Conservation (phyloP, 164 flowering plant genomes). For the Dillenia suffruticosa region DNA sequence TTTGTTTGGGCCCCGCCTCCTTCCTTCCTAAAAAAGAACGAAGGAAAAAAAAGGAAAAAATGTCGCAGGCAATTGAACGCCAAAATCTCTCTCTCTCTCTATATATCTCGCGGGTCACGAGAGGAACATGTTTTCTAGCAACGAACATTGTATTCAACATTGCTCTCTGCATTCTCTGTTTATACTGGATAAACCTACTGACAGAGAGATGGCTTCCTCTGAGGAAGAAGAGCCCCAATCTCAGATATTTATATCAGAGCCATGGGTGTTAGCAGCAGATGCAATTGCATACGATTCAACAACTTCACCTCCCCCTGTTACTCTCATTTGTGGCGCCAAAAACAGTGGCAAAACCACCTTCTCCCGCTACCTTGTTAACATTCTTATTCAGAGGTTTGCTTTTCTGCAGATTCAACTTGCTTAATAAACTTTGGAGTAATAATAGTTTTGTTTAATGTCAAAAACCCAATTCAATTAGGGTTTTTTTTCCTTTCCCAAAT, state of each 20-base stretch:
- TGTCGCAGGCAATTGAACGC: no score
- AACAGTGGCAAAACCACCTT: slow-evolving; percentile 88
- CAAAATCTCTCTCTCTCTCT: no score
- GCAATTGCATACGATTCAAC: slow-evolving; percentile 39
- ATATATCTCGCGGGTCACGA: no score
- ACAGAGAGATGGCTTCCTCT: neutral
- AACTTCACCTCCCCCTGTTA: slow-evolving; percentile 47
- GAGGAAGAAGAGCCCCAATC: slow-evolving; percentile 16
- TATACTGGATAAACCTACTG: no score
- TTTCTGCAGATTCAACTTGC: neutral
- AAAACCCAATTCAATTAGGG: no score
- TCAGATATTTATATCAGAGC: slow-evolving; percentile 46
- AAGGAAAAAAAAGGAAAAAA: no score
- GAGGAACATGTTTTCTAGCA: no score
- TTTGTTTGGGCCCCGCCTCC: no score
- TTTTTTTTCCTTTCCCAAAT: neutral
- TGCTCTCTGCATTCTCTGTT: no score
- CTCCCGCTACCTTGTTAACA: slow-evolving; percentile 74
- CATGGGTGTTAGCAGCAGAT: slow-evolving; percentile 67
- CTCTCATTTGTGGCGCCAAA: slow-evolving; percentile 77
- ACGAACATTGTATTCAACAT: no score
- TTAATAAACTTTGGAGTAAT: neutral
- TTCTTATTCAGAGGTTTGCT: slow-evolving; percentile 52
- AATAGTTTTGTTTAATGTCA: no score
- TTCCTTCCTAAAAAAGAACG: no score